These are phyloP conservation scores for Bonia amplexicaulis DNA, from an alignment of 176 grass and related monocot genomes.

Conservation along the genomic window DNA sequence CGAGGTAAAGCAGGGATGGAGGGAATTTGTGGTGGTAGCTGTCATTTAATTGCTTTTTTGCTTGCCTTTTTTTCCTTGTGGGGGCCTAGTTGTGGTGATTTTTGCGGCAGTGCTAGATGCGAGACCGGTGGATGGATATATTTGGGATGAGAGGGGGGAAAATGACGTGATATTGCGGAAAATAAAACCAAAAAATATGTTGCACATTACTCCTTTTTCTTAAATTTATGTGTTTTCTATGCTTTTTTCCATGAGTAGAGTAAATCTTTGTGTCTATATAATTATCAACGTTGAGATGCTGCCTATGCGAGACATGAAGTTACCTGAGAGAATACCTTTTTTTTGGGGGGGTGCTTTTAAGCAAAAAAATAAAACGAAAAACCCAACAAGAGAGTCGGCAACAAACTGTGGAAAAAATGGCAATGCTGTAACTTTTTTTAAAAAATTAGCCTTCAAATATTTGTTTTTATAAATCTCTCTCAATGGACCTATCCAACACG, in stretches of 20 bases:
- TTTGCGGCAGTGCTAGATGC: conserved; percentile 29
- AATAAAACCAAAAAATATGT: conserved; percentile 38
- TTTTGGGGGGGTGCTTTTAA: neutral
- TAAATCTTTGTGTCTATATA: neutral
- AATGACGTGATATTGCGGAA: conserved; percentile 9
- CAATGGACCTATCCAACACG: too few species aligned
- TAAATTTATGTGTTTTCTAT: neutral
- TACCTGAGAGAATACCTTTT: neutral
- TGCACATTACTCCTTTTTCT: neutral
- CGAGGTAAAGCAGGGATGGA: conserved; percentile 34
- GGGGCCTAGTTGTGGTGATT: conserved; percentile 23
- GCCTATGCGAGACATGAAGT: neutral
- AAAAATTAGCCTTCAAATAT: too few species aligned
- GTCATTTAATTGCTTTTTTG: conserved; percentile 34
- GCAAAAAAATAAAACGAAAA: neutral
- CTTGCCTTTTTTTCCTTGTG: neutral
- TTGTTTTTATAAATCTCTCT: too few species aligned
- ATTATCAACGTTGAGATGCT: neutral
- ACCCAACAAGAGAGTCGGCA: neutral
- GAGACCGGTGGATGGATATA: conserved; percentile 38
- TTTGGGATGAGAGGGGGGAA: neutral
- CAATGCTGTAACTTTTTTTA: too few species aligned
- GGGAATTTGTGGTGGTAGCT: conserved; percentile 27
- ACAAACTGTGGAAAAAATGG: neutral
- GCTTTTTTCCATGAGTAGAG: neutral